Percentiles rank a stretch among this genome's conserved stretches.
These are phyloP conservation scores for Tritrichomonas musculus DNA, from an alignment of 208 protist genomes.

Conservation along the genomic window DNA sequence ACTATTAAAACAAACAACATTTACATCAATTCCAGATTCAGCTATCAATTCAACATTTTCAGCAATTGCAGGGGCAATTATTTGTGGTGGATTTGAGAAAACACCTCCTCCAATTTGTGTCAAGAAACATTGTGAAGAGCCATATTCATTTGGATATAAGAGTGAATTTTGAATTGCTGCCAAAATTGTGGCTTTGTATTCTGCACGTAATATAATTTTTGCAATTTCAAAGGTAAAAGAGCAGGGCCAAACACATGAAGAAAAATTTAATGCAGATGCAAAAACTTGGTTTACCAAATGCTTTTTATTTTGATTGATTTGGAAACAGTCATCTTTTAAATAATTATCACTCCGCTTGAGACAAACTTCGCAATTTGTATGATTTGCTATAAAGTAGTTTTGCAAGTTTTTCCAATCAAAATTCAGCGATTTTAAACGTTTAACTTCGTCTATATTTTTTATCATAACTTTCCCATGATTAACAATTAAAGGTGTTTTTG, in stretches of 20 bases:
- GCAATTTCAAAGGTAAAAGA: background rate
- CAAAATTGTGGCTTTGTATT: background rate
- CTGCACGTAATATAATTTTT: background rate
- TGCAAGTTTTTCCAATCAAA: background rate
- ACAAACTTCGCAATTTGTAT: background rate
- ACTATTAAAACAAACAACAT: background rate
- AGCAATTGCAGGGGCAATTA: background rate
- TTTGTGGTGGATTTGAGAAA: background rate
- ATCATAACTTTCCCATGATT: background rate
- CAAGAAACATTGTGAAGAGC: background rate
- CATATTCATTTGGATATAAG: background rate
- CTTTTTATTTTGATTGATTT: background rate
- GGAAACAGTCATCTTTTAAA: too few species aligned
- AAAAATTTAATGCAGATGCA: background rate
- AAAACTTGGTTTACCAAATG: background rate
- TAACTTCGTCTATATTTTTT: background rate
- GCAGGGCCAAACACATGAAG: background rate
- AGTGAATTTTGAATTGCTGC: too few species aligned
- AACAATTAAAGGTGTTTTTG: background rate
- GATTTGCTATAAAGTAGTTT: background rate
- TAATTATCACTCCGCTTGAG: background rate
- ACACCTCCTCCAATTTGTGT: background rate
- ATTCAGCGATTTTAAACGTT: background rate
- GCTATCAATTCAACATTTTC: background rate
- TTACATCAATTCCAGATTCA: background rate